A percentile compares a stretch with the other conserved stretches of the same genome.
phyloP scores from a whole-genome alignment of 2,329 filamentous ascomycete species.

The Pleurostoma richardsiae region DNA sequence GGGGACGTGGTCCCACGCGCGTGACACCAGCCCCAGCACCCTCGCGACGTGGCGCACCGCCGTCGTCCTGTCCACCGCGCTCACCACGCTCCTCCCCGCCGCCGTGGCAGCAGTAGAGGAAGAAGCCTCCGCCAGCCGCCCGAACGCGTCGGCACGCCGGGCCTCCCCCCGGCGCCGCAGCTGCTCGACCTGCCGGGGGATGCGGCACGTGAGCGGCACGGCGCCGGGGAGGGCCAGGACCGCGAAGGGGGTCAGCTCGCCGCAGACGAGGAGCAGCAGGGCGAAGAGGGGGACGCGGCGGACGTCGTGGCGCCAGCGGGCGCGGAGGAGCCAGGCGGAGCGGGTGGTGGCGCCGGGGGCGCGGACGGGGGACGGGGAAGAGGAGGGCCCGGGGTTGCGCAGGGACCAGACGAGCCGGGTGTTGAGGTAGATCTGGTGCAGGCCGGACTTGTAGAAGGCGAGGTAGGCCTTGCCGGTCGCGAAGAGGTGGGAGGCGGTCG shows the following conservation, averaged over 20 bases:
- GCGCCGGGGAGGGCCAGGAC: constrained; percentile 65
- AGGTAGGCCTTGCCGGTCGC: constrained; percentile 70
- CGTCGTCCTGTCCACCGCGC: background rate
- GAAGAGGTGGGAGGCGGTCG: constrained; percentile 48
- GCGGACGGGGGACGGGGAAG: constrained; percentile 29
- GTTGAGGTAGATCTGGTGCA: constrained; percentile 71
- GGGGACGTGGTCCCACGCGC: constrained; percentile 45
- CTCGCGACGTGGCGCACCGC: constrained; percentile 31
- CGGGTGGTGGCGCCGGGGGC: constrained; percentile 43
- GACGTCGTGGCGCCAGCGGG: constrained; percentile 66
- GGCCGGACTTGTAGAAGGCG: constrained; percentile 80
- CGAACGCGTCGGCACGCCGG: constrained; percentile 44
- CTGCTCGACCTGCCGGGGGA: constrained; percentile 68
- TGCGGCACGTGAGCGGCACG: constrained; percentile 77
- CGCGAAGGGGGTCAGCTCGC: constrained; percentile 80
- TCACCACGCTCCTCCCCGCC: background rate
- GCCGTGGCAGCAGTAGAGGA: constrained; percentile 5
- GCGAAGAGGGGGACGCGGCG: constrained; percentile 75
- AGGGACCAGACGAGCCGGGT: constrained; percentile 43
- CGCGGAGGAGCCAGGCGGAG: constrained; percentile 65
- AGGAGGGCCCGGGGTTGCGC: constrained; percentile 16
- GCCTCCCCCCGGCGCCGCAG: constrained; percentile 47
- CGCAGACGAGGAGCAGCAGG: constrained; percentile 69
- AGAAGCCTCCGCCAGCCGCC: constrained; percentile 21
- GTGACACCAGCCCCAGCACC: constrained; percentile 37